Conservation (phyloP, 2,329 filamentous ascomycete species). For the Sporothrix schenckii region DNA sequence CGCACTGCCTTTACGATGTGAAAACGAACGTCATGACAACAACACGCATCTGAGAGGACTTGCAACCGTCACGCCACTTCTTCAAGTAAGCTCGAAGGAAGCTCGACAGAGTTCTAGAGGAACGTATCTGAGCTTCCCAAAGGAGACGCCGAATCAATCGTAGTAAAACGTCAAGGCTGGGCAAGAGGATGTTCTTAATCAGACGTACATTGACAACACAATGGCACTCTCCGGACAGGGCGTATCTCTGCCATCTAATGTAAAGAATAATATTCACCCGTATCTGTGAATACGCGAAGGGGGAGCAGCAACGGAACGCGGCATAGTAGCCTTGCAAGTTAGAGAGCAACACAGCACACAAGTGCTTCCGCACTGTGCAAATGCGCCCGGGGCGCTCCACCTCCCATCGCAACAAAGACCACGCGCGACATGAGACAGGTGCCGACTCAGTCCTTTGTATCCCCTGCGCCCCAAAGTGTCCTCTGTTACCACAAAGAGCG, state of each 20-base stretch:
- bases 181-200: too few species aligned
- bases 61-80: not conserved
- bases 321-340: not conserved
- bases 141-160: not conserved
- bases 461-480: not conserved
- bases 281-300: slow-evolving; percentile 4
- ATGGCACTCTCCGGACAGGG: not conserved
- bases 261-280: not conserved
- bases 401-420: not conserved
- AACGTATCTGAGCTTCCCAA: not conserved
- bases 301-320: slow-evolving; percentile 9
- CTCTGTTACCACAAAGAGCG: slow-evolving; percentile 8
- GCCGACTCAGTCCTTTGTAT: slow-evolving; percentile 4
- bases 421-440: slow-evolving; percentile 14
- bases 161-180: not conserved
- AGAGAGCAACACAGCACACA: not conserved
- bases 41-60: not conserved
- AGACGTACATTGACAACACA: not conserved
- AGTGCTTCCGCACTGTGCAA: not conserved
- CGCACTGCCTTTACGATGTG: not conserved
- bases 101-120: not conserved
- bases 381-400: not conserved
- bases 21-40: not conserved
- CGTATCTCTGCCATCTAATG: not conserved
- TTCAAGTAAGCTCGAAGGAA: not conserved